Conservation (phyloP, 1,284 basidiomycete species). For the Ceratobasidium sp. region DNA sequence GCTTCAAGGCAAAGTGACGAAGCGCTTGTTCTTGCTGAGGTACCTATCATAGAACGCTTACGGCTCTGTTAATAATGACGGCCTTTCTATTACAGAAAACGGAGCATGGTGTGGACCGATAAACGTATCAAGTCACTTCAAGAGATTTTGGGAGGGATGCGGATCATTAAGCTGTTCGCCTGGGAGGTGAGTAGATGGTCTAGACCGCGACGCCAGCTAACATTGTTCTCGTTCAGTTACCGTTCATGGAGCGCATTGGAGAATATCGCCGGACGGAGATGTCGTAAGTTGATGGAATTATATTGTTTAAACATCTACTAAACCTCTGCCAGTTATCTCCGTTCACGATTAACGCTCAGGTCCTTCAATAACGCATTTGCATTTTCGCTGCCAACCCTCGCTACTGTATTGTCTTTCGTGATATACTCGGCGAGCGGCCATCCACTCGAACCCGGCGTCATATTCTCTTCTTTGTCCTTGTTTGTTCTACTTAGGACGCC, state of each 20-base stretch:
- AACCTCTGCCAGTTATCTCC: conserved; percentile 59
- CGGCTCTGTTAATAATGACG: conserved; percentile 42
- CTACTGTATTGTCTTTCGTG: conserved; percentile 86
- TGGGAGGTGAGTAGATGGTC: conserved; percentile 40
- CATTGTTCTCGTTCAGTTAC: not conserved
- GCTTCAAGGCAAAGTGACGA: conserved; percentile 80
- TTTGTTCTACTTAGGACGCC: conserved; percentile 82
- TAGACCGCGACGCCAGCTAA: no score
- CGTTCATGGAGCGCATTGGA: conserved; percentile 69
- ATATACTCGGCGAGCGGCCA: conserved; percentile 78
- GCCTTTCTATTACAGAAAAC: conserved; percentile 66
- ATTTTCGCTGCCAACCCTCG: conserved; percentile 80
- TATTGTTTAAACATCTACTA: conserved; percentile 28
- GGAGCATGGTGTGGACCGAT: conserved; percentile 87
- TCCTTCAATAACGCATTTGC: conserved; percentile 73
- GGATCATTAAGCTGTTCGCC: conserved; percentile 48
- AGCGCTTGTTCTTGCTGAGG: conserved; percentile 68
- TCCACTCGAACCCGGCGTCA: conserved; percentile 71
- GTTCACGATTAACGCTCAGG: conserved; percentile 60
- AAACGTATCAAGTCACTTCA: conserved; percentile 85
- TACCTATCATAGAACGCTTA: not conserved
- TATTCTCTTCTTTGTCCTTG: conserved; percentile 89
- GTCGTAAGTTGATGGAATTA: conserved; percentile 4
- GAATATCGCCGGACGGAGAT: conserved; percentile 82
- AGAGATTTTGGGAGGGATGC: conserved; percentile 76